Conservation (phyloP, 2,329 filamentous ascomycete species). For the Scytalidium sp. region DNA sequence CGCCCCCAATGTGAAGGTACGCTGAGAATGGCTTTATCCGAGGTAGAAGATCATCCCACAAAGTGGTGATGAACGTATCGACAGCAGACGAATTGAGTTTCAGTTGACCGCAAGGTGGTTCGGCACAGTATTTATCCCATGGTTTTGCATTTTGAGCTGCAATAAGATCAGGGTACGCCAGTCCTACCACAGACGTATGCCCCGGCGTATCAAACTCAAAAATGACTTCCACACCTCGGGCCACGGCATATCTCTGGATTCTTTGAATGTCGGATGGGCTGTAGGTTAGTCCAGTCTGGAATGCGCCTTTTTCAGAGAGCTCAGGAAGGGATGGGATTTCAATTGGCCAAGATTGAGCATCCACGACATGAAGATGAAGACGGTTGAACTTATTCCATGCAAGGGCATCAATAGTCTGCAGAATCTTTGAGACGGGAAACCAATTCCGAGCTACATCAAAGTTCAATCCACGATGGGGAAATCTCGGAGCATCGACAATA, state of each 20-base stretch:
- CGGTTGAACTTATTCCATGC: conserved; percentile 81
- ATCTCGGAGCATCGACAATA: conserved; percentile 72
- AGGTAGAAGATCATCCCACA: conserved; percentile 76
- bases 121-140: conserved; percentile 56
- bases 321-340: conserved; percentile 74
- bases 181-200: conserved; percentile 67
- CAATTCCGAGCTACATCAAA: conserved; percentile 75
- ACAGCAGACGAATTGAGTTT: conserved; percentile 73
- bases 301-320: conserved; percentile 71
- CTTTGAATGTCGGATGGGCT: conserved; percentile 58
- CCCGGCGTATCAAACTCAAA: conserved; percentile 81
- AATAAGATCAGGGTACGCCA: conserved; percentile 69
- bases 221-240: conserved; percentile 68
- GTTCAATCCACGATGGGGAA: conserved; percentile 74
- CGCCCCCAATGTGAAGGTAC: conserved; percentile 84
- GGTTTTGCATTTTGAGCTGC: conserved; percentile 58
- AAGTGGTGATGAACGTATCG: conserved; percentile 64
- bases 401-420: conserved; percentile 72
- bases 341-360: conserved; percentile 82
- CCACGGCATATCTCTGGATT: conserved; percentile 68
- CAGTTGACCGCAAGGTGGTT: conserved; percentile 67
- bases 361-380: conserved; percentile 77
- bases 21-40: conserved; percentile 64
- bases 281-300: conserved; percentile 65
- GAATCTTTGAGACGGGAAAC: conserved; percentile 56